Percentiles rank a stretch among this genome's conserved stretches.
Evolutionary conservation across 192 early-diverging fungal species (phyloP).

Genomic region (Dispira simplex): DNA sequence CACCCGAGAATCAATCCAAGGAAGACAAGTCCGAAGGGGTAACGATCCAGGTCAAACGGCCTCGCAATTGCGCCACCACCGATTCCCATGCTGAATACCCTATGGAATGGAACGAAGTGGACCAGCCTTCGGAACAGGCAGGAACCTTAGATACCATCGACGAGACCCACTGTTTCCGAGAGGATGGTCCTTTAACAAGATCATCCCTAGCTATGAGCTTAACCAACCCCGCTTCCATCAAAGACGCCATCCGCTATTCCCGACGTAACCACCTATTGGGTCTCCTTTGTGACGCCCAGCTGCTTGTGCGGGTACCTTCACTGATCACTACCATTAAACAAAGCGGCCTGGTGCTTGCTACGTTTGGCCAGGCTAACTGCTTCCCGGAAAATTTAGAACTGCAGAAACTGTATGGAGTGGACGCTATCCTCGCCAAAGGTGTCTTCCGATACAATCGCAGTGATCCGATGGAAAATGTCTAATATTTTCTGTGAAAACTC

Average conservation of each 20-base stretch:
- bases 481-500: no score
- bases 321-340: slow-evolving; percentile 88
- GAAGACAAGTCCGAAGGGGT: slow-evolving; percentile 15
- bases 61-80: not conserved
- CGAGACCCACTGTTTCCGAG: not conserved
- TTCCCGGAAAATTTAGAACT: slow-evolving; percentile 37
- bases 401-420: slow-evolving; percentile 76
- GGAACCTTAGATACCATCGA: not conserved
- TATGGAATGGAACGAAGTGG: no score
- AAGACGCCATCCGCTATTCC: slow-evolving; percentile 89
- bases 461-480: no score
- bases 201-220: not conserved
- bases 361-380: slow-evolving; percentile 72
- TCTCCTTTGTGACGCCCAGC: slow-evolving; percentile 77
- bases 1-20: slow-evolving; percentile 17
- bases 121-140: no score
- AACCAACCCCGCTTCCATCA: slow-evolving; percentile 41
- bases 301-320: slow-evolving; percentile 80
- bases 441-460: slow-evolving; percentile 33
- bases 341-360: slow-evolving; percentile 77
- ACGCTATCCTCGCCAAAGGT: slow-evolving; percentile 66
- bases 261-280: slow-evolving; percentile 86
- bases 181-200: not conserved
- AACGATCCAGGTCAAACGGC: slow-evolving; percentile 13
- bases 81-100: not conserved